A percentile compares a stretch with the other conserved stretches of the same genome.
These are phyloP conservation scores for Harringtonia aguacate DNA, from an alignment of 2,329 filamentous ascomycete genomes.

Conservation along the genomic window DNA sequence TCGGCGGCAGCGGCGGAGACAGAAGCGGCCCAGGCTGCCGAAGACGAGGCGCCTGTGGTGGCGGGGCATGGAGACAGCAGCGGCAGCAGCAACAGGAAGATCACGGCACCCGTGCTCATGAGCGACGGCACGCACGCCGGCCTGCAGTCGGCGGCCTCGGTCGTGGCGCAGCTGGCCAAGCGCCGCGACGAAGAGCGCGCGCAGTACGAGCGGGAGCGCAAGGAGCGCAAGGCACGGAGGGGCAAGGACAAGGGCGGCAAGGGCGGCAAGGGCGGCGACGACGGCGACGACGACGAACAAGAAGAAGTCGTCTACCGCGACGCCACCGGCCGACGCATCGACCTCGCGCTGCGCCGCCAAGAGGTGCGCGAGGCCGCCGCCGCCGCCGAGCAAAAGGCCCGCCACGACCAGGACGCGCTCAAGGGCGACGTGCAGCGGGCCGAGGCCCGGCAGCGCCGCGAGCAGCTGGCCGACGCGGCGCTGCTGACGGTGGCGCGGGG, in stretches of 20 bases:
- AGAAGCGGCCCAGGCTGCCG: slow-evolving; percentile 34
- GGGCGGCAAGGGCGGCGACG: slow-evolving; percentile 89
- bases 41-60: slow-evolving; percentile 38
- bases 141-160: slow-evolving; percentile 71
- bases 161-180: slow-evolving; percentile 57
- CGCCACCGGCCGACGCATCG: slow-evolving; percentile 87
- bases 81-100: slow-evolving; percentile 23
- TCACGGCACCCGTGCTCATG: slow-evolving; percentile 49
- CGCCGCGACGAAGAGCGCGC: slow-evolving; percentile 29
- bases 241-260: slow-evolving; percentile 24
- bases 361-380: slow-evolving; percentile 58
- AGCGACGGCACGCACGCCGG: slow-evolving; percentile 80
- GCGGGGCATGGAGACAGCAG: slow-evolving; percentile 36
- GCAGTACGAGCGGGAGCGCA: slow-evolving; percentile 19
- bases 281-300: slow-evolving; percentile 52
- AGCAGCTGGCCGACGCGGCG: slow-evolving; percentile 68
- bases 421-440: slow-evolving; percentile 78
- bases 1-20: slow-evolving; percentile 60
- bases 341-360: slow-evolving; percentile 80
- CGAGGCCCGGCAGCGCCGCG: slow-evolving; percentile 52
- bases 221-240: slow-evolving; percentile 19
- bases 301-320: slow-evolving; percentile 90
- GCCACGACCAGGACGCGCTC: slow-evolving; percentile 55
- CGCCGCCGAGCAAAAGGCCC: slow-evolving; percentile 63
- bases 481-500: slow-evolving; percentile 69